A percentile compares a stretch with the other conserved stretches of the same genome.
Evolutionary conservation across 345 rosid species (phyloP).

Genomic region (Mercurialis annua): DNA sequence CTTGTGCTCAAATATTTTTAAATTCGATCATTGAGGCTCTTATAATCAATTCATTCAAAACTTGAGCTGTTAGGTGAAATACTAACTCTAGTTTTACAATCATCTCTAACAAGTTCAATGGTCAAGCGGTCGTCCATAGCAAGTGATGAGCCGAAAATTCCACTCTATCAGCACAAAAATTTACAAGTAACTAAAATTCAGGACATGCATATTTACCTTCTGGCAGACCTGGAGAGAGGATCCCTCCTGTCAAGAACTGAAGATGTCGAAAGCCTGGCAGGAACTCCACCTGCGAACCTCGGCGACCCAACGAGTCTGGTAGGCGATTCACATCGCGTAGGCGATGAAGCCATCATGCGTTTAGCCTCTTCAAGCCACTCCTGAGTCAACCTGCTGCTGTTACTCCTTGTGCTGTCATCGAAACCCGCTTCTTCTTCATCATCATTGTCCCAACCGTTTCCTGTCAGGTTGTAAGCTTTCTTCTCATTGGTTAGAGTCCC

Average conservation of each 20-base stretch:
- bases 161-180: neutral
- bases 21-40: too few relatives aligned
- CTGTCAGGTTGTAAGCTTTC: conserved; percentile 44
- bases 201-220: conserved; percentile 38
- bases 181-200: neutral
- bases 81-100: neutral
- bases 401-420: conserved; percentile 55
- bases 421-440: conserved; percentile 37
- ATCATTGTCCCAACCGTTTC: conserved; percentile 3
- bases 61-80: too few relatives aligned
- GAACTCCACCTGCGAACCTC: conserved; percentile 33
- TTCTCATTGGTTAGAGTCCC: conserved; percentile 38
- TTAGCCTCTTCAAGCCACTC: conserved; percentile 63
- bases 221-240: conserved; percentile 61
- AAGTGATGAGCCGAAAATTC: too few relatives aligned
- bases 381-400: conserved; percentile 51
- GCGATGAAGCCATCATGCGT: conserved; percentile 48
- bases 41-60: too few relatives aligned
- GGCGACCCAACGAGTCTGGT: conserved; percentile 42
- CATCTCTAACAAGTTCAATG: neutral
- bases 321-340: conserved; percentile 45
- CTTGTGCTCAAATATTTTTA: too few relatives aligned
- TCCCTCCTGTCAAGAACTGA: conserved; percentile 44
- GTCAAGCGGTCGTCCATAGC: neutral
- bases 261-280: conserved; percentile 33